These are phyloP conservation scores for Pythium utonaiense DNA, from an alignment of 352 stramenopile genomes.

Conservation along the genomic window DNA sequence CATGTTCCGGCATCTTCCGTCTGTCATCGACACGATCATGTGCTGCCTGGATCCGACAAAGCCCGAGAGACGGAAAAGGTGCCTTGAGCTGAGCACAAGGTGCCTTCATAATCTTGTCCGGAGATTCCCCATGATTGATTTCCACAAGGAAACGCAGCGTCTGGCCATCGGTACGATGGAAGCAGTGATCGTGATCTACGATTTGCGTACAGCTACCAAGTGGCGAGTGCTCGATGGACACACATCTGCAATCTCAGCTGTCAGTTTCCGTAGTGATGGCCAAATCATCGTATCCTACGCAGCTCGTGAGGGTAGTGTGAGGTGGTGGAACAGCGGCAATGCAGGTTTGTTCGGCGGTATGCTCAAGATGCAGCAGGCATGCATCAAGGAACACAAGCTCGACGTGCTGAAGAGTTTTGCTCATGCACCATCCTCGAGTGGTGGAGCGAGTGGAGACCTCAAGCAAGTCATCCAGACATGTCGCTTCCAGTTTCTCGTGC, in stretches of 20 bases:
- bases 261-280: conserved; percentile 67
- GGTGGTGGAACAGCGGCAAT: conserved; percentile 85
- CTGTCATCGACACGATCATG: conserved; percentile 85
- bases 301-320: conserved; percentile 68
- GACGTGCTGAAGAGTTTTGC: conserved; percentile 37
- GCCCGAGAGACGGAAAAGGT: conserved; percentile 70
- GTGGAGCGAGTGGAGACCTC: conserved; percentile 55
- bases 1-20: conserved; percentile 79
- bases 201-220: conserved; percentile 84
- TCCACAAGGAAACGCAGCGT: conserved; percentile 85
- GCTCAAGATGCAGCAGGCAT: conserved; percentile 87
- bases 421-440: conserved; percentile 47
- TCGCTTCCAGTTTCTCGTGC: conserved; percentile 72
- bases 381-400: conserved; percentile 81
- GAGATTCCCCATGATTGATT: conserved; percentile 85
- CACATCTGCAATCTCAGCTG: conserved; percentile 58
- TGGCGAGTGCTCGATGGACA: conserved; percentile 87
- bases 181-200: conserved; percentile 86
- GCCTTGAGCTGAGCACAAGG: conserved; percentile 70
- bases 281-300: conserved; percentile 84
- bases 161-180: conserved; percentile 86
- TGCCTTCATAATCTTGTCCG: conserved; percentile 81
- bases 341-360: conserved; percentile 76
- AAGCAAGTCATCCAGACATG: conserved; percentile 86
- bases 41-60: conserved; percentile 83